Evolutionary conservation across 2,329 filamentous ascomycete species (phyloP), one percentile per base, ranked within the genome.

Genomic region (Cladophialophora bantiana): DNA sequence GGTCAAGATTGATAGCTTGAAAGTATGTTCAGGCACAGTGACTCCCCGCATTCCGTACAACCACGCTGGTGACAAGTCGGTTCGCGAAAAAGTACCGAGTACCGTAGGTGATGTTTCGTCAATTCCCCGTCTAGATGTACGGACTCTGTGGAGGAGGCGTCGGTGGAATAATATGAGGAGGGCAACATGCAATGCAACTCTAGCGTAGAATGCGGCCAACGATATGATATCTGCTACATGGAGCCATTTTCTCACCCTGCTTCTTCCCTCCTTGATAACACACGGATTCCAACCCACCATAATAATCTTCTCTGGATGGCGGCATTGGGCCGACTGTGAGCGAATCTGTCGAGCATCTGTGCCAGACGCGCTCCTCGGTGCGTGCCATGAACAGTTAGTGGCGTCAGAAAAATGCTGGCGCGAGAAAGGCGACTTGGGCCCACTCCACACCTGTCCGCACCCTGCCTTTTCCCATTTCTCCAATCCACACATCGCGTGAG

Each of bases 401-500:
- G 53, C 53, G 45, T 40, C 18, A n/a, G 38, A 62, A 62, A 62
- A 62, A 62, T 62, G 59, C 55, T 62, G 48, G 59, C 59, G 59
- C 50, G 59, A 50, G 45, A 50, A 55, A 26, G 45, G 26, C 15
- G 31, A 55, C 53, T 55, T 13, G 53, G 32, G 53, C 53, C 53
- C 32, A 55, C 32, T 55, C 35, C 53, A 38, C 35, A 38, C 31
- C 26, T 26, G 26, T 59, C 57, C 7, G 35, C 36, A 60, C 15
- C 15, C 38, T 53, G 35, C 54, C 50, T 45, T 48, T 53, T 34
- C 40, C 31, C 45, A 31, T 32, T 59, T 59, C 45, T 62, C 57
- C 50, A 54, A 52, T 54, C 45, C 64, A 42, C 52, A 45, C 52
- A 45, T 52, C 59, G 64, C 64, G 64, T 66, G 59, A 62, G 59